Evolutionary conservation across 345 rosid species (phyloP), one percentile per base, ranked within the genome.

Genomic region (Pistacia atlantica): DNA sequence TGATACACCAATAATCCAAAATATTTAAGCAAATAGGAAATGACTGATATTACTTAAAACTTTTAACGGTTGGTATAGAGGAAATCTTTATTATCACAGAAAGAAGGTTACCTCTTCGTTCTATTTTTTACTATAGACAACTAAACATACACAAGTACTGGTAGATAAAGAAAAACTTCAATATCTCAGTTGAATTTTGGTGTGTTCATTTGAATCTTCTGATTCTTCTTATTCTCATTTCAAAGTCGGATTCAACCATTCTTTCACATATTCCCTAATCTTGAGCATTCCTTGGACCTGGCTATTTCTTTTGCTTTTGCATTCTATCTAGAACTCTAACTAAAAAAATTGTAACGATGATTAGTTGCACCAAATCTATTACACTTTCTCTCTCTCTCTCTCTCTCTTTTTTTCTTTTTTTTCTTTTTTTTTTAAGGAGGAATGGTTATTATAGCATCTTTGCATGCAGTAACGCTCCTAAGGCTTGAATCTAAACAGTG

Each of bases 81-180:
- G 78, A 54, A 75, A 61, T 64, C 11, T 52, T 61, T 20, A 38
- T 48, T 16, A 52, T 12, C 17, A 74, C 4, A 59, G 45, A 58
- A 48, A 65, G 60, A 8, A 25, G 74, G 46, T 22, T 56, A 58
- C 22, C 49, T 52, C 42, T 65, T 78, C 8, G 5, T 58, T 57
- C 2, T 58, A 11, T 20, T 31, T 45, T 71, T 57, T 65, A 58
- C 73, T 13, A 17, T 31, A 46, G 13, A 48, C 42, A 45, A 33
- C 54, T 12, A 69, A 63, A 60, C 20, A 33, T 33, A 69, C 28
- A 54, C 4, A 3, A 31, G 55, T 25, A 71, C 11, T 11, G 37
- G 4, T 35, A 37, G 61, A 10, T 17, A 48, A 17, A 18, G 38
- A 4, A 14, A 28, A 6, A 12, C 57, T 55, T 54, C 45, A 16